phyloP scores from a whole-genome alignment of 495 filamentous ascomycete species.

The Penicillium samsonianum region DNA sequence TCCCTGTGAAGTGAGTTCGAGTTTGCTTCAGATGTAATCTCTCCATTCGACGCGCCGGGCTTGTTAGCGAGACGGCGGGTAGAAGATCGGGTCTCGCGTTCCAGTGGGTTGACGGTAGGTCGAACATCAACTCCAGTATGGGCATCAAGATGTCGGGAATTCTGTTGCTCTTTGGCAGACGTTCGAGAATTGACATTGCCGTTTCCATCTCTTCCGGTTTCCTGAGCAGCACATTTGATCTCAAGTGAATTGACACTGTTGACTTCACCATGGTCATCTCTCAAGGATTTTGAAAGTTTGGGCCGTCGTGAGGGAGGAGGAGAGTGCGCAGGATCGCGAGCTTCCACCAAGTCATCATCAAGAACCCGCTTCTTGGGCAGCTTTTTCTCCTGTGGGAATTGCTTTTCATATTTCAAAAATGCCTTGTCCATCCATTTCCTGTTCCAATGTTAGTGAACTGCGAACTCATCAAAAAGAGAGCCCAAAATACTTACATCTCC shows the following conservation, averaged over 20 bases:
- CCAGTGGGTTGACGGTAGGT: neutral
- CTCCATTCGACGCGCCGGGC: slow-evolving; percentile 6
- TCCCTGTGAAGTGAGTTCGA: slow-evolving; percentile 6
- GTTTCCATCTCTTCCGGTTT: neutral
- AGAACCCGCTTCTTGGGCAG: slow-evolving; percentile 14
- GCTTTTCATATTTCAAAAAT: slow-evolving; percentile 29
- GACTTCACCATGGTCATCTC: slow-evolving; percentile 7
- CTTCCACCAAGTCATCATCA: neutral
- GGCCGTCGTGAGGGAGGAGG: neutral
- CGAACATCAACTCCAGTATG: slow-evolving; percentile 28
- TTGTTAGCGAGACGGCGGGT: slow-evolving; percentile 21
- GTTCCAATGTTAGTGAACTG: slow-evolving; percentile 13
- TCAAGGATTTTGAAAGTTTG: neutral
- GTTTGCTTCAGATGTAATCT: slow-evolving; percentile 10
- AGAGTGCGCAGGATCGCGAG: neutral
- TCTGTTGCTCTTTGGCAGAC: slow-evolving; percentile 4
- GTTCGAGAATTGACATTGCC: slow-evolving; percentile 3
- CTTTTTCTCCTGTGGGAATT: slow-evolving; percentile 15
- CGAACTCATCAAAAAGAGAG: neutral
- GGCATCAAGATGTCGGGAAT: slow-evolving; percentile 1
- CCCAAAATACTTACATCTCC: slow-evolving; percentile 20
- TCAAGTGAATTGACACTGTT: neutral
- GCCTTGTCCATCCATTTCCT: slow-evolving; percentile 42
- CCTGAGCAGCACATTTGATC: neutral
- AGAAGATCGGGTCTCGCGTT: slow-evolving; percentile 37